Conservation (phyloP, 1,284 basidiomycete genomes). For the Ganoderma multipileum region DNA sequence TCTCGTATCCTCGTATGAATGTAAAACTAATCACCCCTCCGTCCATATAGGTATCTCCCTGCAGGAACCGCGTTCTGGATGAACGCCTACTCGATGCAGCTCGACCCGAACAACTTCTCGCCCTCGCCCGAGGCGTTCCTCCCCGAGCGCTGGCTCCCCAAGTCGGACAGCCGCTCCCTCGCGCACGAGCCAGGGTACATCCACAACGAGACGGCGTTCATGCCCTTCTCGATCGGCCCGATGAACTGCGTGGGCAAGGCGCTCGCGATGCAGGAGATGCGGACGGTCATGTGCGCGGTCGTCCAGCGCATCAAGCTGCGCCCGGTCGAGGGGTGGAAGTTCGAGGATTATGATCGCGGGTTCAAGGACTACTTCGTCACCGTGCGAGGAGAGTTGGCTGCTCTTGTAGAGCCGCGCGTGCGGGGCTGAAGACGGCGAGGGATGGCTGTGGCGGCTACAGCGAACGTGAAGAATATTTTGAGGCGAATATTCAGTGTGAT, state of each 20-base stretch:
- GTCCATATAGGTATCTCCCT: slow-evolving; percentile 33
- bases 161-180: background rate
- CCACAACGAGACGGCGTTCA: slow-evolving; percentile 37
- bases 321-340: slow-evolving; percentile 32
- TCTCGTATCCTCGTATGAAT: background rate
- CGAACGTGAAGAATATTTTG: too few relatives aligned
- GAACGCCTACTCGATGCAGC: slow-evolving; percentile 39
- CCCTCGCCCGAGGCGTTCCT: slow-evolving; percentile 36
- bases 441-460: background rate
- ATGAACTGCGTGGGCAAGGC: slow-evolving; percentile 29
- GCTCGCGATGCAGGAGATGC: slow-evolving; percentile 37
- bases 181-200: slow-evolving; percentile 4
- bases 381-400: slow-evolving; percentile 28
- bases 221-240: slow-evolving; percentile 40
- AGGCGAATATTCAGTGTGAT: too few relatives aligned
- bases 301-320: slow-evolving; percentile 37
- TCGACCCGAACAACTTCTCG: slow-evolving; percentile 42
- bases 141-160: slow-evolving; percentile 41
- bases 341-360: slow-evolving; percentile 30
- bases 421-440: background rate
- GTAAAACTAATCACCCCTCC: background rate
- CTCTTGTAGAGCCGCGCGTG: slow-evolving; percentile 15
- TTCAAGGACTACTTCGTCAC: slow-evolving; percentile 34
- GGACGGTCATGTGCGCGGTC: slow-evolving; percentile 34
- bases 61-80: slow-evolving; percentile 38